phyloP scores from a whole-genome alignment of 1,284 basidiomycete genomes.

The Ceratobasidium sp. region DNA sequence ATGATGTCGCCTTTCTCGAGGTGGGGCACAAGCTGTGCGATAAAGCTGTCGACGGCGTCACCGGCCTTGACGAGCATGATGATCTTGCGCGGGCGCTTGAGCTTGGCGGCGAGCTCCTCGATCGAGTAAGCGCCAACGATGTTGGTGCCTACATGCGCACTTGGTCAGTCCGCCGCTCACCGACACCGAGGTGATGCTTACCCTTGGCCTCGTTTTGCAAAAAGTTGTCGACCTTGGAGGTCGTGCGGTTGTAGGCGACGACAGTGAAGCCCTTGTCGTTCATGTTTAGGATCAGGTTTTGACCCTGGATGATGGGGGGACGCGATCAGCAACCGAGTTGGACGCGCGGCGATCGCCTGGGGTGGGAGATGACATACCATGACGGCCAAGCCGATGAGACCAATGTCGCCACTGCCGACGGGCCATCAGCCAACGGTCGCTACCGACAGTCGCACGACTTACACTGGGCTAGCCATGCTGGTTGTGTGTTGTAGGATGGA shows the following conservation, averaged over 20 bases:
- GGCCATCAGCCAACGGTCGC: constrained; percentile 1
- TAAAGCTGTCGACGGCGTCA: constrained; percentile 71
- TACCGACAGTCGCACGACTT: neutral
- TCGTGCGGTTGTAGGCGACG: constrained; percentile 96
- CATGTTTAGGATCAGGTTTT: constrained; percentile 98
- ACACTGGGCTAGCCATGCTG: constrained; percentile 26
- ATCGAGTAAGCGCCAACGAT: constrained; percentile 94
- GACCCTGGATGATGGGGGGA: constrained; percentile 70
- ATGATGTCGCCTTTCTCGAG: constrained; percentile 84
- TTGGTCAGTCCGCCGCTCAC: neutral
- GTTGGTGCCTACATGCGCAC: constrained; percentile 75
- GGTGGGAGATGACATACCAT: constrained; percentile 69
- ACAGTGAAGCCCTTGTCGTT: constrained; percentile 99
- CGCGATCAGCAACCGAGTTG: constrained; percentile 36
- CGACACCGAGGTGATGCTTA: constrained; percentile 52
- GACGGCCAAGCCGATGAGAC: constrained; percentile 94
- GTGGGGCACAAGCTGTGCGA: constrained; percentile 69
- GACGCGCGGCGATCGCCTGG: constrained; percentile 46
- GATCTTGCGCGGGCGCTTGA: constrained; percentile 79
- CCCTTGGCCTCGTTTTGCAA: constrained; percentile 98
- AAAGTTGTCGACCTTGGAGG: constrained; percentile 95
- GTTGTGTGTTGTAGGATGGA: constrained; percentile 33
- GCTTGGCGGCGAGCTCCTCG: constrained; percentile 81
- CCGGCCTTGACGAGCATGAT: constrained; percentile 93
- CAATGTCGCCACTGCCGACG: constrained; percentile 81